Evolutionary conservation across 2,329 filamentous ascomycete genomes (phyloP).

Genomic region (Fusarium pseudoanthophilum): DNA sequence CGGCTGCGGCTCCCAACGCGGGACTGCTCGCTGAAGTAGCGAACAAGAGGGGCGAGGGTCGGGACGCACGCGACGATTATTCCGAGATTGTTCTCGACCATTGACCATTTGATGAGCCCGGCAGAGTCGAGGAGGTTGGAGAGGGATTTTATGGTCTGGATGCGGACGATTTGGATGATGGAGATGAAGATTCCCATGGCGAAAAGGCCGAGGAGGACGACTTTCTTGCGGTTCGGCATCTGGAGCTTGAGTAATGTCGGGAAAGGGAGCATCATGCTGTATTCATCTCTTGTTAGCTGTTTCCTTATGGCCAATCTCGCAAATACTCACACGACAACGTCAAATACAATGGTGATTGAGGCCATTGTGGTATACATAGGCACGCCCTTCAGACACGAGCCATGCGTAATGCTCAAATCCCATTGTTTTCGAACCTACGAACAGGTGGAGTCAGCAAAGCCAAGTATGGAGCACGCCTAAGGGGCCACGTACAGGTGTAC

Average conservation of each 20-base stretch:
- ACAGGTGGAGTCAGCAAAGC: not conserved
- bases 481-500: slow-evolving; percentile 46
- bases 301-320: fast-evolving
- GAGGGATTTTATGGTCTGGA: slow-evolving; percentile 59
- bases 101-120: slow-evolving; percentile 57
- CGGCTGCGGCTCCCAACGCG: slow-evolving; percentile 32
- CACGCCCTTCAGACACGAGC: slow-evolving; percentile 53
- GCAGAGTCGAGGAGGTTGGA: slow-evolving; percentile 58
- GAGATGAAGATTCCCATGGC: slow-evolving; percentile 63
- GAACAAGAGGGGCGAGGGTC: slow-evolving; percentile 55
- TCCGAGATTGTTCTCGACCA: slow-evolving; percentile 57
- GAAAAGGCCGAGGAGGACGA: slow-evolving; percentile 56
- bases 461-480: fast-evolving
- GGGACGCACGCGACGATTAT: slow-evolving; percentile 56
- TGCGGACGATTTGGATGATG: slow-evolving; percentile 61
- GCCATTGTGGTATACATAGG: slow-evolving; percentile 57
- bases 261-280: slow-evolving; percentile 55
- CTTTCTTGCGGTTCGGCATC: slow-evolving; percentile 54
- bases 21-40: slow-evolving; percentile 48
- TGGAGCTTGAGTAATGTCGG: slow-evolving; percentile 52
- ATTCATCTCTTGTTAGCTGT: not conserved
- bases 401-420: slow-evolving; percentile 50
- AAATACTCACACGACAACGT: slow-evolving; percentile 52
- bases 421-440: slow-evolving; percentile 51
- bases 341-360: slow-evolving; percentile 55